These are phyloP conservation scores for Paxillus rubicundulus DNA, from an alignment of 768 basidiomycete species.

Conservation along the genomic window DNA sequence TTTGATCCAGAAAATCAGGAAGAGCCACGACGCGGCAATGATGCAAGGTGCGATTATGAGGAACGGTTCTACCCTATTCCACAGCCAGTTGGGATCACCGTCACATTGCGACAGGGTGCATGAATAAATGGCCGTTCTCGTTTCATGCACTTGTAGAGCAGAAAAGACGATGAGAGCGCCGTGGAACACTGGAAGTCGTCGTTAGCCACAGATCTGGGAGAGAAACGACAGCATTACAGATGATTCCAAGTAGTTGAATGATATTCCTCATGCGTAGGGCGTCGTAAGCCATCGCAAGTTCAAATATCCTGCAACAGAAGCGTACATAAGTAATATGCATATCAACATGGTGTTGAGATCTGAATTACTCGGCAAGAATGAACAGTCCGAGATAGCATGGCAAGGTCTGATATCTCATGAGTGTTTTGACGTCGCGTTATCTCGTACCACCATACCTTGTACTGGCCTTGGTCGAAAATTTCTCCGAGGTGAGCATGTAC, in stretches of 20 bases:
- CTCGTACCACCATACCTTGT: slow-evolving; percentile 45
- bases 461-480: slow-evolving; percentile 28
- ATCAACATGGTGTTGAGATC: not conserved
- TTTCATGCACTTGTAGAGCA: slow-evolving; percentile 75
- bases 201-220: slow-evolving; percentile 4
- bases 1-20: slow-evolving; percentile 66
- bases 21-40: slow-evolving; percentile 63
- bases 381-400: slow-evolving; percentile 86
- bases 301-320: slow-evolving; percentile 58
- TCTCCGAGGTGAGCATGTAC: slow-evolving; percentile 40
- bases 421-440: slow-evolving; percentile 1
- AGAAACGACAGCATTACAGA: slow-evolving; percentile 44
- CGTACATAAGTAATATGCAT: slow-evolving; percentile 6
- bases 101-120: slow-evolving; percentile 39
- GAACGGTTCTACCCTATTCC: slow-evolving; percentile 57
- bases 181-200: slow-evolving; percentile 54
- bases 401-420: slow-evolving; percentile 50
- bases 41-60: slow-evolving; percentile 72
- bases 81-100: slow-evolving; percentile 54
- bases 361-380: slow-evolving; percentile 71
- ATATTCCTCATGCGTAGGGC: slow-evolving; percentile 77
- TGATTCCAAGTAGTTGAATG: slow-evolving; percentile 73
- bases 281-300: slow-evolving; percentile 77
- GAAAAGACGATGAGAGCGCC: slow-evolving; percentile 69
- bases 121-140: slow-evolving; percentile 54